A percentile compares a stretch with the other conserved stretches of the same genome.
These are phyloP conservation scores for Prototheca cutis DNA, from an alignment of 163 green algal genomes.

Conservation along the genomic window DNA sequence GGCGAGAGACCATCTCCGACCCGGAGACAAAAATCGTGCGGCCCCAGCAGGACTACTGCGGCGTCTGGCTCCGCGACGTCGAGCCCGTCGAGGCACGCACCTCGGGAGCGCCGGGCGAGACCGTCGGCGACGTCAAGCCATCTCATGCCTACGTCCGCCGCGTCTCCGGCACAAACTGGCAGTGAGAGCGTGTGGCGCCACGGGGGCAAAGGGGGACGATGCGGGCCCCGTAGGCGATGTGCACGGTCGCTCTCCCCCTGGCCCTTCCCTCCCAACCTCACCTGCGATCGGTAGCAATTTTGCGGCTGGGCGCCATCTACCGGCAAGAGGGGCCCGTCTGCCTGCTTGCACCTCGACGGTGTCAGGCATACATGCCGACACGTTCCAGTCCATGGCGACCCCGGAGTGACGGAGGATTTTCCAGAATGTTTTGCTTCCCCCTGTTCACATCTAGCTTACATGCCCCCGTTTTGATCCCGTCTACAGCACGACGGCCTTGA, in stretches of 20 bases:
- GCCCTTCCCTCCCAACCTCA: neutral
- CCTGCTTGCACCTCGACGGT: too few relatives aligned
- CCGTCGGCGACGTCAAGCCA: constrained; percentile 40
- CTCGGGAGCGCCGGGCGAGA: constrained; percentile 11
- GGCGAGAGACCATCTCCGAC: constrained; percentile 88
- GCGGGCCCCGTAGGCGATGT: too few relatives aligned
- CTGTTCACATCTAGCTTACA: too few relatives aligned
- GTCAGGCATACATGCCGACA: too few relatives aligned
- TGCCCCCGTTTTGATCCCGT: too few relatives aligned
- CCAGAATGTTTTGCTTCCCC: too few relatives aligned
- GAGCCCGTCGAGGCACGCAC: constrained; percentile 20
- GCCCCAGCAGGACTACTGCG: constrained; percentile 93
- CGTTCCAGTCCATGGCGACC: too few relatives aligned
- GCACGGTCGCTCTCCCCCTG: neutral
- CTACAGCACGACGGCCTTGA: neutral
- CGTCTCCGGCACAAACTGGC: constrained; percentile 43
- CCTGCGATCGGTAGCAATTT: neutral
- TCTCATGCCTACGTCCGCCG: constrained; percentile 74
- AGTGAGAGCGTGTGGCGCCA: too few relatives aligned
- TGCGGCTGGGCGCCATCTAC: neutral
- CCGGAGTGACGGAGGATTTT: too few relatives aligned
- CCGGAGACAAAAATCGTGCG: constrained; percentile 93
- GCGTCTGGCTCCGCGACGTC: constrained; percentile 72
- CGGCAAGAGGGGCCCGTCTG: too few relatives aligned
- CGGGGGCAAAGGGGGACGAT: too few relatives aligned